Base-by-base conservation (phyloP, 805 yeast genomes). In the Wickerhamiella australiensis region DNA sequence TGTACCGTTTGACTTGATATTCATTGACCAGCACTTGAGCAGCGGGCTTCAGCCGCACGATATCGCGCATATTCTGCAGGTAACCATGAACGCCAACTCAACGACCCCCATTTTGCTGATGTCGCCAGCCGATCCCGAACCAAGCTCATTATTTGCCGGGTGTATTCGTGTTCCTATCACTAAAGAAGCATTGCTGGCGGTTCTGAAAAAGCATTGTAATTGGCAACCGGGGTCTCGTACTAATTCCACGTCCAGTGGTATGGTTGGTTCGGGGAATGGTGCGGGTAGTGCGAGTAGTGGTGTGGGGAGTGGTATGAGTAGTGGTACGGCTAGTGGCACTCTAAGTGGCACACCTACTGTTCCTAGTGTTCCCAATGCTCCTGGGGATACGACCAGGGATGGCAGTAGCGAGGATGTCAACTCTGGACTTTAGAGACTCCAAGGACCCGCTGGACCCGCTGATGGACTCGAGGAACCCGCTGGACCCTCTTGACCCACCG, bases 101-200 rank as follows among this genome's bases (percentile, higher is more conserved):
- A 71, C 72, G 20, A 84, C 96, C 0, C 90, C 88, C 0, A 74
- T 87, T 17, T 71, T 88, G 52, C 94, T 85, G 52, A 87, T 92
- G 11, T 17, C 51, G 9, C 46, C 53, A 27, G 55, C 56, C 13
- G 47, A 52, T 1, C 50, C 50, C 0, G 68, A 71, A 2, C 46
- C 53, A 2, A 55, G 60, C 6, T 59, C 59, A 1, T 51, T 53
- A n/a, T 85, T 86, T 63, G 81, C 79, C 53, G 79, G 77, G 47
- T 79, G 82, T 1, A 64, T 86, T 18, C 92, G 84, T 59, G 83
- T 83, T 61, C 96, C 96, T 0, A 70, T 68, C 9, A 68, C 69
- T 3, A 55, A 58, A 43, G 62, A 61, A 21, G 67, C 66, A 43
- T 58, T 73, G 44, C 57, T 55, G 13, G 59, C 52, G 7, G 59